Evolutionary conservation across 257 asterid genomes (phyloP), one percentile per base, ranked within the genome.

Genomic region (Gentiana dahurica): DNA sequence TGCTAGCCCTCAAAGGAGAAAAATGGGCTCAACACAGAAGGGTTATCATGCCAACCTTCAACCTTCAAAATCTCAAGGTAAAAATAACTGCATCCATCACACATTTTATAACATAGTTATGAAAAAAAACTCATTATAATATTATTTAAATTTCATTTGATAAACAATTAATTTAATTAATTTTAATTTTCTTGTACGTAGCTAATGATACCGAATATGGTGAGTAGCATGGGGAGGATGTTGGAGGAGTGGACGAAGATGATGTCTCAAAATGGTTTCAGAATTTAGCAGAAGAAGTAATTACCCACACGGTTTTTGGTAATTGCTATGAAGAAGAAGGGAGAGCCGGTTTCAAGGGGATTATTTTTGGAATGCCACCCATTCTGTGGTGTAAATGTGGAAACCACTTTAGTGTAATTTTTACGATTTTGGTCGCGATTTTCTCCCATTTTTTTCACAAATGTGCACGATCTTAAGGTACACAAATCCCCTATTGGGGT

Each of bases 21-120:
- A 91, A 87, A 77, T 91, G 97, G 98, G 94, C 97, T 71, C 82
- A 87, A 80, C 97, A 83, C 4, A 76, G 97, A 68, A 87, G 78
- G 76, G 74, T 87, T 53, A 68, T 91, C 39, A 87, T 85, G 53
- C 98, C 94, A 12, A 71, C 81, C 54, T 91, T 91, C 69, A 83
- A 91, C 70, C 73, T 81, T 1, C 85, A 87, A 66, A 91, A 91
- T 75, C 94, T 91, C 66, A 91, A 85, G 92, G 95, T 84, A 63
- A 53, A 15, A 15, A 15, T 15, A 15, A 39, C 44, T 39, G 4
- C 24, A 15, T 39, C 45, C 4, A 39, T 39, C 24, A 15, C 24
- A 15, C 24, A 15, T 15, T 15, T 15, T 15, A 15, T 15, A 15
- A 15, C 24, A 15, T 15, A 15, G 24, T 15, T 15, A 15, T 3